Evolutionary conservation across 139 green algal species (phyloP).

Genomic region (Deuterostichococcus epilithicus): DNA sequence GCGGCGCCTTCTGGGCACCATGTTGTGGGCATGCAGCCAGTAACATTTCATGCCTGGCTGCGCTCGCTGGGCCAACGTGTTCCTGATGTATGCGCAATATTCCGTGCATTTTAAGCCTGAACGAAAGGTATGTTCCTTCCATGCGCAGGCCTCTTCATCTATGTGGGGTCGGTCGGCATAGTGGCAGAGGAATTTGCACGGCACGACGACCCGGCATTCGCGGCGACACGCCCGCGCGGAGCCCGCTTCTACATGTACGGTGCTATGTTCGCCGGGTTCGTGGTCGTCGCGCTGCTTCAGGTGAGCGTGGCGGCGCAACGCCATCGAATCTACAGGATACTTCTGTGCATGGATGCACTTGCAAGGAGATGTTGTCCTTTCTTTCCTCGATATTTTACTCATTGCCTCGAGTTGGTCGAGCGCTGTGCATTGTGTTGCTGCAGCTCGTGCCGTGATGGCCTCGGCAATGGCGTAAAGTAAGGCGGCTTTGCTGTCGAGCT

Average conservation of each 20-base stretch:
- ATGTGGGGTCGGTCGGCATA: neutral
- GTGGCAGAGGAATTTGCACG: neutral
- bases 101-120: neutral
- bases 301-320: too few relatives aligned
- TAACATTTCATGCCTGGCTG: neutral
- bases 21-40: neutral
- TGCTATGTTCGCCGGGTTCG: neutral
- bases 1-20: neutral
- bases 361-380: too few relatives aligned
- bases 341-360: too few relatives aligned
- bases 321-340: too few relatives aligned
- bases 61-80: too few relatives aligned
- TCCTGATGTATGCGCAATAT: neutral
- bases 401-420: too few relatives aligned
- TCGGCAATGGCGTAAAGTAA: too few relatives aligned
- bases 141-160: neutral
- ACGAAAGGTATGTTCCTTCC: neutral
- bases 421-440: too few relatives aligned
- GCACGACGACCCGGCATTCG: neutral
- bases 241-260: neutral
- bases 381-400: too few relatives aligned
- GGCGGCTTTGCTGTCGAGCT: too few relatives aligned
- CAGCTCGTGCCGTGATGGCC: too few relatives aligned
- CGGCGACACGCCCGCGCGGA: neutral
- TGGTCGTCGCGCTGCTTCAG: constrained; percentile 1